Percentiles rank a stretch among this genome's conserved stretches.
Conservation (phyloP, 1,284 basidiomycete species). For the Malassezia obtusa region DNA sequence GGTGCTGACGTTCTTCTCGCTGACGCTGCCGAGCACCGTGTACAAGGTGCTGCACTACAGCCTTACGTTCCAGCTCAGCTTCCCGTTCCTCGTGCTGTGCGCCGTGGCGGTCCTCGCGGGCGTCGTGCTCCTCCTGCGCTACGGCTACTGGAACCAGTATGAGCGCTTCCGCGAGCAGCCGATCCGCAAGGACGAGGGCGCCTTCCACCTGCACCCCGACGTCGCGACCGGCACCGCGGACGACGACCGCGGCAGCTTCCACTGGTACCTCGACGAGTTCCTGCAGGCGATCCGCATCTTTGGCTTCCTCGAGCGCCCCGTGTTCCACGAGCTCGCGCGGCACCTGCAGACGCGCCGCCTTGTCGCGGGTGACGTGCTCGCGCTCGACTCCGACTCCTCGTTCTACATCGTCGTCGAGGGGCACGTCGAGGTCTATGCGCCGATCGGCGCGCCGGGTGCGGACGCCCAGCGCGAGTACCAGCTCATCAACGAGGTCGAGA, state of each 20-base stretch:
- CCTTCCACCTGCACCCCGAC: constrained; percentile 42
- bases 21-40: constrained; percentile 38
- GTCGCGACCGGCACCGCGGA: constrained; percentile 25
- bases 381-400: constrained; percentile 39
- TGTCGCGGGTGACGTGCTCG: constrained; percentile 41
- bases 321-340: constrained; percentile 47
- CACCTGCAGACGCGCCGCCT: constrained; percentile 44
- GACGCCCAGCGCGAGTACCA: constrained; percentile 28
- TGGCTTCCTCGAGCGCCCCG: constrained; percentile 46
- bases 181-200: constrained; percentile 33
- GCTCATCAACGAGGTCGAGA: constrained; percentile 45
- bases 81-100: constrained; percentile 35
- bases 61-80: constrained; percentile 45
- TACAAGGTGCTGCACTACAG: constrained; percentile 42
- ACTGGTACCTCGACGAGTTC: constrained; percentile 47
- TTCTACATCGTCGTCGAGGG: constrained; percentile 48
- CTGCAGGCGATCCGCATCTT: constrained; percentile 47
- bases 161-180: constrained; percentile 42
- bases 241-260: constrained; percentile 36
- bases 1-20: constrained; percentile 31
- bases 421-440: constrained; percentile 45
- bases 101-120: constrained; percentile 23
- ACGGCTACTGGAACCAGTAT: constrained; percentile 42
- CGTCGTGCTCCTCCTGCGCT: constrained; percentile 49
- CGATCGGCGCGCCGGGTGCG: constrained; percentile 10